These are phyloP conservation scores for Meira miltonrushii DNA, from an alignment of 1,284 basidiomycete species.

Conservation along the genomic window DNA sequence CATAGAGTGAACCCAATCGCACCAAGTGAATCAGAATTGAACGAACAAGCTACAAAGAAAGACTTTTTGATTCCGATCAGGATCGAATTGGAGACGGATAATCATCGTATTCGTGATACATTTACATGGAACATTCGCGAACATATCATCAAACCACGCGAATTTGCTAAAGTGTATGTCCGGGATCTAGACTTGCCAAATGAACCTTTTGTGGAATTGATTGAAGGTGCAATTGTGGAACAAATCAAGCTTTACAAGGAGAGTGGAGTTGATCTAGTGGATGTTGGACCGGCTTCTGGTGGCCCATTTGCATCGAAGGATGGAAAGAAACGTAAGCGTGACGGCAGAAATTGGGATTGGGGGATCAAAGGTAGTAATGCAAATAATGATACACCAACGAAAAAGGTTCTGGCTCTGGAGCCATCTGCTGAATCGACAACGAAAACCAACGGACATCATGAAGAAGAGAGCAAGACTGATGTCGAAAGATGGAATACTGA, in stretches of 20 bases:
- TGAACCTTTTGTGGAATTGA: constrained; percentile 66
- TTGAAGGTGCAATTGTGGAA: constrained; percentile 78
- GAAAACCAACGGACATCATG: neutral
- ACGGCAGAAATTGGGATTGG: constrained; percentile 14
- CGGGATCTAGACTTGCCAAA: constrained; percentile 74
- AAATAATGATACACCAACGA: neutral
- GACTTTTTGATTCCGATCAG: constrained; percentile 81
- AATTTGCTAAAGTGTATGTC: constrained; percentile 80
- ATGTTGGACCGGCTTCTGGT: constrained; percentile 48
- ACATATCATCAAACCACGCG: constrained; percentile 69
- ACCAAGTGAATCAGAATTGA: constrained; percentile 56
- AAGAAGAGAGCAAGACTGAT: constrained; percentile 6
- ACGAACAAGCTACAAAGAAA: constrained; percentile 50
- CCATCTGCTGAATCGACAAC: neutral
- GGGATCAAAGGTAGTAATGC: constrained; percentile 12
- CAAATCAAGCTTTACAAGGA: constrained; percentile 80
- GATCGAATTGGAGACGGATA: constrained; percentile 88
- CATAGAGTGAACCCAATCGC: constrained; percentile 65
- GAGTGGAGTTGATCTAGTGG: constrained; percentile 69
- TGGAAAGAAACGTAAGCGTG: constrained; percentile 13
- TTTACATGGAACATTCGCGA: constrained; percentile 93
- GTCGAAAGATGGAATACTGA: constrained; percentile 7
- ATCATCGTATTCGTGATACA: constrained; percentile 82
- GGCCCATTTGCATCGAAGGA: constrained; percentile 40
- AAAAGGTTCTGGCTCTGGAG: neutral